Evolutionary conservation across 1,139 yeast species (phyloP).

Genomic region (Kodamaea arcana): DNA sequence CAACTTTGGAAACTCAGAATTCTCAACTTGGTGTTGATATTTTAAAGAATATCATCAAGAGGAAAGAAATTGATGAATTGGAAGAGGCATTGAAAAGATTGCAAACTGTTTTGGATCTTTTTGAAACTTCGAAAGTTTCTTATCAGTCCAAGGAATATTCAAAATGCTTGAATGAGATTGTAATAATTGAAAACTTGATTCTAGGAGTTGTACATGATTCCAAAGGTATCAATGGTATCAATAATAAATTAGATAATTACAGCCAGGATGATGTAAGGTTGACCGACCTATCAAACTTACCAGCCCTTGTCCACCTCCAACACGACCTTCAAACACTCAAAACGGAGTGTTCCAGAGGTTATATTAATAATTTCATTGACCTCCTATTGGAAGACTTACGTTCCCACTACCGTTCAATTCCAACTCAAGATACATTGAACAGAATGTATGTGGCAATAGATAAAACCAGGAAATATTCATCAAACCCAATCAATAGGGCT

Average conservation of each 20-base stretch:
- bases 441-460: conserved; percentile 39
- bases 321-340: conserved; percentile 47
- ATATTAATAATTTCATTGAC: conserved; percentile 53
- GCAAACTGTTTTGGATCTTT: conserved; percentile 42
- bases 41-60: conserved; percentile 49
- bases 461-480: conserved; percentile 18
- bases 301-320: conserved; percentile 57
- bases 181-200: conserved; percentile 53
- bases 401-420: conserved; percentile 48
- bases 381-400: conserved; percentile 59
- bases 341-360: conserved; percentile 63
- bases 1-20: conserved; percentile 43
- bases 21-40: conserved; percentile 51
- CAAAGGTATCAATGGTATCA: conserved; percentile 13
- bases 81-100: conserved; percentile 68
- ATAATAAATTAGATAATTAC: conserved; percentile 42
- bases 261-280: no score
- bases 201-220: conserved; percentile 39
- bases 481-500: conserved; percentile 17
- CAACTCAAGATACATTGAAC: conserved; percentile 47
- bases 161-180: conserved; percentile 49
- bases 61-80: conserved; percentile 57
- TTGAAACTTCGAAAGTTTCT: conserved; percentile 52
- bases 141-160: conserved; percentile 38
- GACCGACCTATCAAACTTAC: conserved; percentile 50